Base-by-base conservation (phyloP, 176 grass and related monocot genomes). In the Aegilops bicornis region DNA sequence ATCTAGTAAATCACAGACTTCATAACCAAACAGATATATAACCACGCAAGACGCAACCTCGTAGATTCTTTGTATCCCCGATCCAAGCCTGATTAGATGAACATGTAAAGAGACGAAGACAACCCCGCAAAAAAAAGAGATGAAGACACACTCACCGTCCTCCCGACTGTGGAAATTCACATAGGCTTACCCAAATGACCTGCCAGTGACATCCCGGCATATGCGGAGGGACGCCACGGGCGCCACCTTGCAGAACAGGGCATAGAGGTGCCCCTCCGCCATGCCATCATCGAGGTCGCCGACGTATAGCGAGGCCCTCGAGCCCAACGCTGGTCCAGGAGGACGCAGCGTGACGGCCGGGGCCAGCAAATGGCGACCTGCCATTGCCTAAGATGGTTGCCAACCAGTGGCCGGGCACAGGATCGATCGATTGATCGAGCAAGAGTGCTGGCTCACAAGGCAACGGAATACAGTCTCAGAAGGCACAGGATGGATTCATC, bases 91-190 rank as follows among this genome's bases (percentile, higher is more conserved):
- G 48, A 17, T 4, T 17, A 17, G 1, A 52, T 29, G 27, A 6
- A 52, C 6, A n/a, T 3, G 13, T 9, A 8, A 56, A 27, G 39
- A 47, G 3, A 75, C 10, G 10, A 68, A 3, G 16, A 30, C 4
- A 6, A 13, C 39, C 39, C 39, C 39, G 39, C 9, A 40, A 40
- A 40, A 40, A 40, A 7, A 56, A 27, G 54, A 47, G 6, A 75
- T 5, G 16, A 69, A 3, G 16, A 31, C 7, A 6, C 3, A 48
- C 37, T 71, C 61, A 89, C 91, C 87, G 6, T 92, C 91, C 12
- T 84, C 47, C 1, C 14, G 58, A 10, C 43, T 64, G 67, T 80
- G 24, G 31, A 89, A 87, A 59, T 87, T 92, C 9, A 92, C 91
- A 10, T 87, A 87, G 5, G 30, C 87, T 13, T 74, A 74, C 5